A percentile compares a stretch with the other conserved stretches of the same genome.
phyloP scores from a whole-genome alignment of 1,284 basidiomycete genomes.

The Apiotrichum siamense region DNA sequence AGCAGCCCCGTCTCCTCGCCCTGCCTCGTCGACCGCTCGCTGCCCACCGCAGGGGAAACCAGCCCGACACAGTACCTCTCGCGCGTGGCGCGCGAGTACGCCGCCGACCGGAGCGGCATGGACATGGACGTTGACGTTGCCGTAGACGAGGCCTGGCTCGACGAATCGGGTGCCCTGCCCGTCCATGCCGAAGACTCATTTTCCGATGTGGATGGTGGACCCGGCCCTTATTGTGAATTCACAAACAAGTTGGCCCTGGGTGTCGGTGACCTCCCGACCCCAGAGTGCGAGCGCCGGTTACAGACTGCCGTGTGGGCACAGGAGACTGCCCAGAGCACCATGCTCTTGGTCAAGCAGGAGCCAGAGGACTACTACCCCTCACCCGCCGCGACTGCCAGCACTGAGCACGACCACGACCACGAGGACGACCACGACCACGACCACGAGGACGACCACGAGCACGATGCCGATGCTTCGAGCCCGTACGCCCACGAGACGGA shows the following conservation, averaged over 20 bases:
- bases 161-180: slow-evolving; percentile 37
- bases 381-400: slow-evolving; percentile 20
- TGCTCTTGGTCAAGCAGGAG: slow-evolving; percentile 34
- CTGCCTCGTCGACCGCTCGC: slow-evolving; percentile 13
- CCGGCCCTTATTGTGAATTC: no score
- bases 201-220: slow-evolving; percentile 34
- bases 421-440: no score
- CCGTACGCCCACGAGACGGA: not conserved
- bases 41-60: slow-evolving; percentile 17
- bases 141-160: slow-evolving; percentile 29
- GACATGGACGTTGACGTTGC: slow-evolving; percentile 32
- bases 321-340: slow-evolving; percentile 25
- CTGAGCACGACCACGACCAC: no score
- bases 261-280: slow-evolving; percentile 33
- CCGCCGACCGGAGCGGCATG: slow-evolving; percentile 9
- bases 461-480: slow-evolving; percentile 18
- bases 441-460: no score
- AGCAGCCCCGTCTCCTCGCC: slow-evolving; percentile 39
- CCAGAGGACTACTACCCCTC: slow-evolving; percentile 38
- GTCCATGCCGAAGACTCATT: slow-evolving; percentile 40
- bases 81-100: slow-evolving; percentile 9
- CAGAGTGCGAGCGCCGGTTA: slow-evolving; percentile 35
- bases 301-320: slow-evolving; percentile 41
- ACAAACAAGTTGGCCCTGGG: no score
- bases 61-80: slow-evolving; percentile 35